phyloP scores from a whole-genome alignment of 805 yeast species.

The Candida tallmaniae region DNA sequence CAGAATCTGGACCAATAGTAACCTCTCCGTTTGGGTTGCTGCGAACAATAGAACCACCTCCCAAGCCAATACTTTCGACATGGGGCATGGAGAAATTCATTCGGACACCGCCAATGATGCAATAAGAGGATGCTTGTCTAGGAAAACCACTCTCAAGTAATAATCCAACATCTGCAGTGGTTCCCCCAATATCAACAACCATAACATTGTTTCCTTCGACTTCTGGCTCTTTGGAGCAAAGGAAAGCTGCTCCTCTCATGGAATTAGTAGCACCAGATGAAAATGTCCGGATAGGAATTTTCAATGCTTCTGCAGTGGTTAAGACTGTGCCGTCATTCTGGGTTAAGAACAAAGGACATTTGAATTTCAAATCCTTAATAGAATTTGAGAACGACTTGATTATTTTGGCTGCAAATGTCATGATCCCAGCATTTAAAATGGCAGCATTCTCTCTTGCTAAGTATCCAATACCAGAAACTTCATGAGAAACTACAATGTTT shows the following conservation, averaged over 20 bases:
- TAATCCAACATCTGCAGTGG: conserved; percentile 48
- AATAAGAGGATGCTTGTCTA: conserved; percentile 40
- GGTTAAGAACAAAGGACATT: conserved; percentile 37
- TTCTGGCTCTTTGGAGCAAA: conserved; percentile 20
- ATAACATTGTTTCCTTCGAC: conserved; percentile 7
- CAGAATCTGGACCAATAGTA: conserved; percentile 46
- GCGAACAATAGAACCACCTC: conserved; percentile 46
- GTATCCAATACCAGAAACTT: conserved; percentile 40
- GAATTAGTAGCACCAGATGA: conserved; percentile 48
- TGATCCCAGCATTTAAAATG: conserved; percentile 43
- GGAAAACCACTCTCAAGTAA: conserved; percentile 45
- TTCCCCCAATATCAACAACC: conserved; percentile 48
- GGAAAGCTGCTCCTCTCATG: conserved; percentile 44
- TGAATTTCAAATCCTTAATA: conserved; percentile 28
- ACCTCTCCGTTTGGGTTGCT: conserved; percentile 15
- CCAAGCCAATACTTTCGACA: conserved; percentile 45
- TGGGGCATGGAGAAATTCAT: conserved; percentile 51
- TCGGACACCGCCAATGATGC: conserved; percentile 44
- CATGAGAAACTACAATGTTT: conserved; percentile 33
- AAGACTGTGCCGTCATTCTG: conserved; percentile 49
- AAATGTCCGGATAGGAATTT: conserved; percentile 43
- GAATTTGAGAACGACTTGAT: conserved; percentile 37
- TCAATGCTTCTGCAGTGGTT: conserved; percentile 33
- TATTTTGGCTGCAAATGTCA: conserved; percentile 38
- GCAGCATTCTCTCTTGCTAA: conserved; percentile 46